These are phyloP conservation scores for Kwoniella europaea DNA, from an alignment of 768 basidiomycete species.

Conservation along the genomic window DNA sequence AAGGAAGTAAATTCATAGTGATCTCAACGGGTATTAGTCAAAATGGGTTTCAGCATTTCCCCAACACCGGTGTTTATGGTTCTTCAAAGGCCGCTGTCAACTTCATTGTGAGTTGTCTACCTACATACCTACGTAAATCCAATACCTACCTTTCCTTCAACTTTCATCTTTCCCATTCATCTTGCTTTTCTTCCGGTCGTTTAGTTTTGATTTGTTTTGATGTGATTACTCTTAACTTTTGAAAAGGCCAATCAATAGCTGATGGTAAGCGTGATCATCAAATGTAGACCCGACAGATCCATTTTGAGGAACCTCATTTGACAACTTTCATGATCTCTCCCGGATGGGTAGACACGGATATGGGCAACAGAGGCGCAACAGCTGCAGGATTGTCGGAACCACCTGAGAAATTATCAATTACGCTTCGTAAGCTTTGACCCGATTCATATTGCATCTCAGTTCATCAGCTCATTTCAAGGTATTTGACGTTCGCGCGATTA, in stretches of 20 bases:
- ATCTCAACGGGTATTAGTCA: neutral
- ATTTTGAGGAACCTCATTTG: slow-evolving; percentile 14
- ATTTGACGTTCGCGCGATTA: neutral
- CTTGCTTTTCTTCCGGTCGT: neutral
- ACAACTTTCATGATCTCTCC: slow-evolving; percentile 11
- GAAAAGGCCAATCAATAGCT: too few relatives aligned
- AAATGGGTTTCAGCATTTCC: neutral
- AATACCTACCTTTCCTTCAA: too few relatives aligned
- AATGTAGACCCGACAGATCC: slow-evolving; percentile 4
- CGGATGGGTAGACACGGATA: slow-evolving; percentile 5
- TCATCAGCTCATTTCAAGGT: too few relatives aligned
- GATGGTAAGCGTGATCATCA: neutral
- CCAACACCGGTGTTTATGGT: neutral
- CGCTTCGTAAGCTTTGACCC: slow-evolving; percentile 5
- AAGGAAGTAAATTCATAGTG: slow-evolving; percentile 3
- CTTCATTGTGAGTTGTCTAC: neutral
- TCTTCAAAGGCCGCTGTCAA: slow-evolving; percentile 7
- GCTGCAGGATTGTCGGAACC: neutral
- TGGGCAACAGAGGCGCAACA: neutral
- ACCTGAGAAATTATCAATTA: neutral
- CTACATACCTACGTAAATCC: neutral
- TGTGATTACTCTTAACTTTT: too few relatives aligned
- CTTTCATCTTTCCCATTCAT: neutral
- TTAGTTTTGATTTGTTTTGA: too few relatives aligned
- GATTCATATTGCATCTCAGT: too few relatives aligned